These are phyloP conservation scores for Immersiella caudata DNA, from an alignment of 495 filamentous ascomycete species.

Conservation along the genomic window DNA sequence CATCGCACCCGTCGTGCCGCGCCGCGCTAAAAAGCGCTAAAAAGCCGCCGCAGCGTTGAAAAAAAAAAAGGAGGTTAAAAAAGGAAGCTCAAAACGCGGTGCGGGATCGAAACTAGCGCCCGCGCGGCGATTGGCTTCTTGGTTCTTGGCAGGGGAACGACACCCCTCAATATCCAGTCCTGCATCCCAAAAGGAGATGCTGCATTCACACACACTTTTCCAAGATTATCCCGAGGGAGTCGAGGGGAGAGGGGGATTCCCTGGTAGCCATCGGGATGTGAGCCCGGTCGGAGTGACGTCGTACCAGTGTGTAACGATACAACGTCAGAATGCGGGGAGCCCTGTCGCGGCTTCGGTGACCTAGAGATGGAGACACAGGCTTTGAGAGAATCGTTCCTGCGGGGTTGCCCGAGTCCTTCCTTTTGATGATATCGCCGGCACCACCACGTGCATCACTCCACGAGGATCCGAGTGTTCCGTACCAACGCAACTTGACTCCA, in stretches of 20 bases:
- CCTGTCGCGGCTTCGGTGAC: background rate
- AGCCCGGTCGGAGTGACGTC: background rate
- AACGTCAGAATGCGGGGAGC: background rate
- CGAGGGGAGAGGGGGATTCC: background rate
- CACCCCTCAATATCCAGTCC: background rate
- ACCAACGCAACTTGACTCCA: no score
- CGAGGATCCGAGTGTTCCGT: no score
- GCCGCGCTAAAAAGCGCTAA: background rate
- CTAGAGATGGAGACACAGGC: no score
- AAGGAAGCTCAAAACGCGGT: background rate
- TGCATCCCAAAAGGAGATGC: background rate
- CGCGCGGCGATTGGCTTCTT: slow-evolving; percentile 2
- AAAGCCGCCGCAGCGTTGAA: no score
- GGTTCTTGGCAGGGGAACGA: slow-evolving; percentile 1
- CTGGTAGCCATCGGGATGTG: background rate
- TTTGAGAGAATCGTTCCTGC: background rate
- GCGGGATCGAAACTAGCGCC: slow-evolving; percentile 9
- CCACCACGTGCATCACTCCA: no score
- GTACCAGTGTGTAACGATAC: background rate
- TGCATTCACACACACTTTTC: background rate
- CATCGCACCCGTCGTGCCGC: background rate
- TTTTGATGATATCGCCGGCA: no score
- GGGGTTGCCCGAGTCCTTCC: background rate
- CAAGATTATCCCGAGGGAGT: background rate
- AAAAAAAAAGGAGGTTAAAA: slow-evolving; percentile 3